Percentiles rank a stretch among this genome's conserved stretches.
These are phyloP conservation scores for Fusarium udum DNA, from an alignment of 2,329 filamentous ascomycete genomes.

Conservation along the genomic window DNA sequence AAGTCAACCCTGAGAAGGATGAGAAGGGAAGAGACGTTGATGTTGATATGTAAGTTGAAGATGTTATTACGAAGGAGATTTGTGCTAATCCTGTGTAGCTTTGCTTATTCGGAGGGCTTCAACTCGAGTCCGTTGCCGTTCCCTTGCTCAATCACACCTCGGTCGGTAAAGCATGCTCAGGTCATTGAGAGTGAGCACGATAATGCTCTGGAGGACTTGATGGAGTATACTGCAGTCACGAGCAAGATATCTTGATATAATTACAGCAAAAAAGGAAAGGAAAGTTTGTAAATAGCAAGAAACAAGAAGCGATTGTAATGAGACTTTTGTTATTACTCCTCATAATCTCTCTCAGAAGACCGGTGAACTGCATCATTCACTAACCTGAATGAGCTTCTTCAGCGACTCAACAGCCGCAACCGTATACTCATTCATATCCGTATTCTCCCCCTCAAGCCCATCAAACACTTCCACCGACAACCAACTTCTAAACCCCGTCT, in stretches of 20 bases:
- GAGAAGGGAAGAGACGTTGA: constrained; percentile 46
- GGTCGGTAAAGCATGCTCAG: constrained; percentile 45
- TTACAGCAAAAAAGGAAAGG: neutral
- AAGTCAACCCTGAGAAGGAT: constrained; percentile 47
- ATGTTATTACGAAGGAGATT: fast-evolving
- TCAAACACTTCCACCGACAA: constrained; percentile 79
- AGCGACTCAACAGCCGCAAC: constrained; percentile 15
- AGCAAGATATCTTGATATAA: constrained; percentile 37
- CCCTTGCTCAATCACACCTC: constrained; percentile 50
- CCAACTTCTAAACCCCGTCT: constrained; percentile 73
- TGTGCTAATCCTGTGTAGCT: constrained; percentile 41
- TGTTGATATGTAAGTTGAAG: constrained; percentile 50
- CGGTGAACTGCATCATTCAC: fast-evolving
- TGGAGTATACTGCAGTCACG: constrained; percentile 36
- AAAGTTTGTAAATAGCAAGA: fast-evolving
- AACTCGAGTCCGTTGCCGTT: constrained; percentile 55
- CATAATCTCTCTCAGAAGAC: fast-evolving
- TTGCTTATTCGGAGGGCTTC: constrained; percentile 54
- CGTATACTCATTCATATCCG: constrained; percentile 19
- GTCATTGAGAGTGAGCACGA: constrained; percentile 47
- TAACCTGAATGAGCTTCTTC: constrained; percentile 6
- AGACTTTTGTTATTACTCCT: neutral
- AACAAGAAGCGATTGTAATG: fast-evolving
- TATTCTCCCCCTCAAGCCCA: neutral
- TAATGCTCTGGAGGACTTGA: constrained; percentile 40